Evolutionary conservation across 129 eudicot species (phyloP), one percentile per base, ranked within the genome.

Genomic region (Oenanthe sinensis): DNA sequence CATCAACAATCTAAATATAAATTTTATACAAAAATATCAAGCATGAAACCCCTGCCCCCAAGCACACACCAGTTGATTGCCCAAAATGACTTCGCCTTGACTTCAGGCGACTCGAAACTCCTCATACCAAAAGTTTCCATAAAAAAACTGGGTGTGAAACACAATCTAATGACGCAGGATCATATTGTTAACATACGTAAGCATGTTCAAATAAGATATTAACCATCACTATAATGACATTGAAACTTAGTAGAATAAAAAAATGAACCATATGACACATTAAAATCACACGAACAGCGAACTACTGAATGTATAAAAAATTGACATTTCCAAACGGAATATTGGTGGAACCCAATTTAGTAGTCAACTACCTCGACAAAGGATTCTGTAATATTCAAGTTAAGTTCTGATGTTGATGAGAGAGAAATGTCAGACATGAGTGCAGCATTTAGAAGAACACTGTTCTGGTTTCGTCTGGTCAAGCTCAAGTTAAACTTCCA

Each of bases 351-450:
- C 5, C n/a, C 17, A 50, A 33, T 36, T 58, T 45, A 63, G 80
- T 17, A 24, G 37, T 17, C 26, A 58, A 79, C 8, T 54, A 91
- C 98, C 96, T 96, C 99, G 46, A 88, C 76, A 60, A 96, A 75
- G 80, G 99, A 87, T 83, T 86, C 97, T 6, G 96, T 92, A 78
- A 96, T 60, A 84, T 96, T 96, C 83, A 96, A 75, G 70, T 96
- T 96, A 77, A 96, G 97, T 79, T 87, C 90, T 71, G 78, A 80
- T 58, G 85, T 75, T 69, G 97, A 92, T 78, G 84, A 78, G 68
- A 96, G 86, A 81, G 78, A 85, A 70, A 96, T 80, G 63, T 92
- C 91, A 5, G 91, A 87, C 85, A 84, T 82, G 52, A 89, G 67
- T 49, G 85, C 84, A 48, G 81, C 75, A 78, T 80, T 85, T 45